Evolutionary conservation across 805 yeast species (phyloP).

Genomic region (Candida pini): DNA sequence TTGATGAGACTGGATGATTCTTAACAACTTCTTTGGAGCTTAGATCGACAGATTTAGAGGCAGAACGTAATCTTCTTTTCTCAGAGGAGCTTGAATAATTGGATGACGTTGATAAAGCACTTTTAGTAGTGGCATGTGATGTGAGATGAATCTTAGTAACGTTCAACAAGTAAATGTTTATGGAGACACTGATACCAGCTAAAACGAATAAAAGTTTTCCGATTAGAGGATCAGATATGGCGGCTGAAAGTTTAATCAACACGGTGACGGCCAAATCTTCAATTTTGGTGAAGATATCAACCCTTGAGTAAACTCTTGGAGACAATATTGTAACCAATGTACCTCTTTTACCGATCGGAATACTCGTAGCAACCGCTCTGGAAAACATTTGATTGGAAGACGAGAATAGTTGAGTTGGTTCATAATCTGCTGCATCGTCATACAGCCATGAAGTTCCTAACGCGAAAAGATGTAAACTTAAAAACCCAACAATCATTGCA

Average conservation of each 20-base stretch:
- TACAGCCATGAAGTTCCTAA: slow-evolving; percentile 69
- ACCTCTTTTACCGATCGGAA: slow-evolving; percentile 38
- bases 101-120: slow-evolving; percentile 1
- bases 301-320: slow-evolving; percentile 52
- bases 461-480: slow-evolving; percentile 61
- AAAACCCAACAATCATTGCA: slow-evolving; percentile 51
- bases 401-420: slow-evolving; percentile 17
- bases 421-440: slow-evolving; percentile 34
- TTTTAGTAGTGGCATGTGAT: slow-evolving; percentile 10
- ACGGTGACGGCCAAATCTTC: slow-evolving; percentile 56
- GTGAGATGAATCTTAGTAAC: slow-evolving; percentile 64
- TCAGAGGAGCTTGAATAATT: slow-evolving; percentile 1
- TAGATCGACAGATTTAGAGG: neutral
- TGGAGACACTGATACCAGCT: slow-evolving; percentile 68
- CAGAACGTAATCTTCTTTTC: neutral
- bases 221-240: slow-evolving; percentile 74
- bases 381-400: slow-evolving; percentile 31
- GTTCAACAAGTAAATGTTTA: slow-evolving; percentile 80
- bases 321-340: slow-evolving; percentile 54
- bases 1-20: slow-evolving; percentile 2
- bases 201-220: slow-evolving; percentile 71
- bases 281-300: slow-evolving; percentile 46
- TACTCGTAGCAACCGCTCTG: slow-evolving; percentile 36
- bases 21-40: neutral
- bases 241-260: slow-evolving; percentile 52